Evolutionary conservation across 495 filamentous ascomycete species (phyloP), one percentile per base, ranked within the genome.

Genomic region (Hypomontagnella submonticulosa): DNA sequence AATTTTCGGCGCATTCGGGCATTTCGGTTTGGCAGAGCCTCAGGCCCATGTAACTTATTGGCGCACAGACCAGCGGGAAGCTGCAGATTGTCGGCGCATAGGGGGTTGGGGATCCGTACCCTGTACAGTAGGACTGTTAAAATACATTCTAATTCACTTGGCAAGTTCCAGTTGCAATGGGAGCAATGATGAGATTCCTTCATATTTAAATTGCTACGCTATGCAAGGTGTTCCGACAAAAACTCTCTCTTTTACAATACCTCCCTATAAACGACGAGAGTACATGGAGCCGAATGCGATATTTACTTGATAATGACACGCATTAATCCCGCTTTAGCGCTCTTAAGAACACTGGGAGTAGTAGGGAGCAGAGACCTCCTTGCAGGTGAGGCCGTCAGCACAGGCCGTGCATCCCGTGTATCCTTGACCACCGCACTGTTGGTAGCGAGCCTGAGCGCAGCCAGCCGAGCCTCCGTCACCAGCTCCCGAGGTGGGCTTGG

Each of bases 371-470:
- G 69, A 72, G 1, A 72, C 70, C 9, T 64, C 70, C 10, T 67
- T 49, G 43, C 70, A 72, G 10, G 56, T 65, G n/a, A 72, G 67
- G 1, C 70, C 70, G 0, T 57, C 54, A 40, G 74, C 72, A 72
- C 80, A 83, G 1, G 63, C 16, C 30, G 76, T 82, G 57, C 78
- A 75, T 42, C 80, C 80, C 4, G 62, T 76, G 53, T 67, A 83
- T 41, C 80, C 80, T 27, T 67, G 67, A 12, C 82, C 82, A 23
- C 81, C 82, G 61, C 82, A 85, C 65, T 84, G 82, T 33, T 72
- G 52, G 49, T 67, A 78, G 36, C 61, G 65, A 0, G 75, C 55
- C 43, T 76, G 63, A 10, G 71, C 69, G 4, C 76, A 74, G 1
- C 52, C 64, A 7, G 42, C 34, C 9, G 53, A 47, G 3, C 46